Evolutionary conservation across 495 filamentous ascomycete genomes (phyloP), one percentile per base, ranked within the genome.

Genomic region (Pyronema domesticum): DNA sequence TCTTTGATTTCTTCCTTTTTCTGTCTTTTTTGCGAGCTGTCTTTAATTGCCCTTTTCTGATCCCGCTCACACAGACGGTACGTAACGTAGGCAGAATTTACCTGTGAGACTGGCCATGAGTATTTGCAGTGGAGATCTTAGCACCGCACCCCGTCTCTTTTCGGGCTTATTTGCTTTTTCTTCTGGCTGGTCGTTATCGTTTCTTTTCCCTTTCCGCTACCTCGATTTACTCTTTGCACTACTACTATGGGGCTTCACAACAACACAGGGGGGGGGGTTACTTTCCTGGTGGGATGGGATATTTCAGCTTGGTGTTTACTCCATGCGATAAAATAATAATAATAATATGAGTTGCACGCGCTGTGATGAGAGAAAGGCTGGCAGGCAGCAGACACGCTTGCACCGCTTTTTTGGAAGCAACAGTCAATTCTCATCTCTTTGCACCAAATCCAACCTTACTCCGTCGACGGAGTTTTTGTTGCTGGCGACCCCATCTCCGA

Each of bases 81-180:
- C 34, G 46, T 42, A 37, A 58, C 19, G 34, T 51, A 60, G 54
- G 18, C 51, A 47, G n/a, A 47, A 47, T 23, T 30, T 30, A 47
- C 23, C 13, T 15, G 45, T 47, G 18, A 19, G 45, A 47, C 45
- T 14, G 11, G 23, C 11, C n/a, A 23, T 14, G n/a, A 47, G 13
- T 47, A 23, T 10, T 15, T 5, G 23, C 23, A 30, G 23, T 14
- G 13, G 18, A 47, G 45, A 47, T 47, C 45, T 53, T 37, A 40
- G 51, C 19, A 51, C 51, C 54, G 44, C 13, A 36, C 57, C 34
- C 43, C 19, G 36, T 40, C 52, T 50, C 56, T 9, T 40, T 51
- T 46, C 33, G n/a, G 33, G n/a, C 43, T 43, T 51, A 44, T 52
- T 59, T 53, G 52, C 30, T 61, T 55, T 53, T 61, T 55, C 45